Evolutionary conservation across 768 basidiomycete genomes (phyloP).

Genomic region (Rhizopogon salebrosus): DNA sequence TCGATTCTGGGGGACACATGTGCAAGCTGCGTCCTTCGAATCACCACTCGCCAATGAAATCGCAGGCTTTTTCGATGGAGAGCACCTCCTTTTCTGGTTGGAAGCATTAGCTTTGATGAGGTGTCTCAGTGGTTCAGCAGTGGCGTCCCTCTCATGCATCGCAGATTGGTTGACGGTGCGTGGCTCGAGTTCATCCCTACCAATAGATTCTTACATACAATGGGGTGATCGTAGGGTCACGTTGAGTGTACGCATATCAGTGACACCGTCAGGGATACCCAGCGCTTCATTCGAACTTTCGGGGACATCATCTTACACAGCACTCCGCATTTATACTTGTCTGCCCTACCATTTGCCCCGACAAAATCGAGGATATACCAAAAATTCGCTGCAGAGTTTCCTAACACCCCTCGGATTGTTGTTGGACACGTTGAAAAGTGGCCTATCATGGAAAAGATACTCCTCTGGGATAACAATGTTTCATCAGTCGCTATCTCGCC

Average conservation of each 20-base stretch:
- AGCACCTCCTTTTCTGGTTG: conserved; percentile 7
- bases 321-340: conserved; percentile 1
- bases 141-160: background rate
- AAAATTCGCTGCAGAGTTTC: background rate
- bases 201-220: too few species aligned
- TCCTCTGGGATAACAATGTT: background rate
- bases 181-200: too few species aligned
- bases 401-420: background rate
- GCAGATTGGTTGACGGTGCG: background rate
- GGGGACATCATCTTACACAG: background rate
- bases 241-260: too few species aligned
- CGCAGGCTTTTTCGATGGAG: background rate
- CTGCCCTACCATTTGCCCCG: background rate
- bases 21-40: background rate
- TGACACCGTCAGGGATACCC: too few species aligned
- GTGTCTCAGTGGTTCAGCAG: background rate
- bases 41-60: background rate
- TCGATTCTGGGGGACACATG: conserved; percentile 15
- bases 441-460: background rate
- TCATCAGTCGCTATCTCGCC: conserved; percentile 7
- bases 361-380: background rate
- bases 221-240: too few species aligned
- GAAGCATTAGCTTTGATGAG: background rate
- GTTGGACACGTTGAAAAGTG: background rate
- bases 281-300: background rate